Conservation (phyloP, 345 rosid genomes). For the Diplotaxis tenuifolia region DNA sequence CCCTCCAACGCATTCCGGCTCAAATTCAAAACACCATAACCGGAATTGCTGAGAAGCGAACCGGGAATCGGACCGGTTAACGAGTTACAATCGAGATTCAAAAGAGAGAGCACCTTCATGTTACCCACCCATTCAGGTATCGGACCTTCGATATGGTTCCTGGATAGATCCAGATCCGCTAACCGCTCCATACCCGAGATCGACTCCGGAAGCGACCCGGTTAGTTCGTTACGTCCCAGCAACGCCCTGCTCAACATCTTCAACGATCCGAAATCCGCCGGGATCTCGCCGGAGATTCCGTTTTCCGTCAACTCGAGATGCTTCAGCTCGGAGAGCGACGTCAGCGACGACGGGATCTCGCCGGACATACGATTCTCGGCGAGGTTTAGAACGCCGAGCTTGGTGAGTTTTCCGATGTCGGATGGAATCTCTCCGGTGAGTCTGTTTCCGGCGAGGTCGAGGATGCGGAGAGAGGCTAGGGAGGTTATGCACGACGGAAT, state of each 20-base stretch:
- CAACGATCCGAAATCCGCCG: slow-evolving; percentile 63
- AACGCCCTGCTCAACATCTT: slow-evolving; percentile 79
- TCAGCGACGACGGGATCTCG: slow-evolving; percentile 57
- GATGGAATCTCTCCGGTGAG: slow-evolving; percentile 68
- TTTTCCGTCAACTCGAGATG: slow-evolving; percentile 78
- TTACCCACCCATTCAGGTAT: slow-evolving; percentile 64
- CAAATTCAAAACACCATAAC: slow-evolving; percentile 66
- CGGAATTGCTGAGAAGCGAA: slow-evolving; percentile 49
- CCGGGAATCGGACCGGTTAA: slow-evolving; percentile 62
- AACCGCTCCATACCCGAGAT: slow-evolving; percentile 58
- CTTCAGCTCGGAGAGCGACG: slow-evolving; percentile 54
- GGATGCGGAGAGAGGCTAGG: slow-evolving; percentile 60
- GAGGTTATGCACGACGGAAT: slow-evolving; percentile 65
- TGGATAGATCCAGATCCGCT: slow-evolving; percentile 80
- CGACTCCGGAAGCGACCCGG: slow-evolving; percentile 68
- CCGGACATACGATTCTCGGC: slow-evolving; percentile 78
- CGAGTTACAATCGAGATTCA: slow-evolving; percentile 65
- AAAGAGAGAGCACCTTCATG: slow-evolving; percentile 75
- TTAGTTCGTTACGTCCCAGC: slow-evolving; percentile 63
- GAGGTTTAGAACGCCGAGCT: slow-evolving; percentile 64
- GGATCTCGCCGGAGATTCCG: slow-evolving; percentile 60
- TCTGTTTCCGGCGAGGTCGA: slow-evolving; percentile 76
- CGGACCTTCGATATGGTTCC: slow-evolving; percentile 58
- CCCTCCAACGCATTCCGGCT: slow-evolving; percentile 79
- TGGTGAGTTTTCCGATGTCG: slow-evolving; percentile 59